These are phyloP conservation scores for Lignosus rhinocerotis DNA, from an alignment of 1,284 basidiomycete genomes.

Conservation along the genomic window DNA sequence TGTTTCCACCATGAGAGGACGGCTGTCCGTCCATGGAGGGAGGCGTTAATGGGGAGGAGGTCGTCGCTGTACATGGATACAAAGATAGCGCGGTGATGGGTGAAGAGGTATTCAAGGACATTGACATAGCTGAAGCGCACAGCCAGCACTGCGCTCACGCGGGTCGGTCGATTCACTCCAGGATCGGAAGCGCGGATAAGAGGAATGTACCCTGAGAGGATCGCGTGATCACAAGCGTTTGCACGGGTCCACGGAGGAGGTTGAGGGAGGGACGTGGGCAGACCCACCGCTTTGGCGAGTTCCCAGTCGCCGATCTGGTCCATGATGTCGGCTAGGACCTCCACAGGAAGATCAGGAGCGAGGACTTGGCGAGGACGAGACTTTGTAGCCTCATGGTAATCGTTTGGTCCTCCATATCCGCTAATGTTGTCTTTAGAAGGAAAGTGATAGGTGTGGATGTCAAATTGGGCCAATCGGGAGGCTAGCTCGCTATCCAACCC, in stretches of 20 bases:
- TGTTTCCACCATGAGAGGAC: conserved; percentile 82
- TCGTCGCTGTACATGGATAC: conserved; percentile 60
- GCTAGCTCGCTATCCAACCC: conserved; percentile 65
- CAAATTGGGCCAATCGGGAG: conserved; percentile 67
- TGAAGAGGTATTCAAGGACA: conserved; percentile 70
- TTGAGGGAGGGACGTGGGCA: conserved; percentile 64
- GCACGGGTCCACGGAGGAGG: conserved; percentile 74
- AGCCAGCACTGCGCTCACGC: conserved; percentile 61
- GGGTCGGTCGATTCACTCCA: conserved; percentile 57
- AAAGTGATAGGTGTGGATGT: conserved; percentile 70
- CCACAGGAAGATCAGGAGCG: conserved; percentile 66
- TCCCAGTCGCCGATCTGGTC: conserved; percentile 81
- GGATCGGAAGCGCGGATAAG: conserved; percentile 60
- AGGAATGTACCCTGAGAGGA: conserved; percentile 63
- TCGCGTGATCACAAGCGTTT: conserved; percentile 63
- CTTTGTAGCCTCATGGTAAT: conserved; percentile 16
- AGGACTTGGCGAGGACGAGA: conserved; percentile 30
- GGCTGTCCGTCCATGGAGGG: conserved; percentile 67
- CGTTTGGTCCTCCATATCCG: conserved; percentile 14
- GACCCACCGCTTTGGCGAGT: conserved; percentile 70
- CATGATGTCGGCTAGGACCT: conserved; percentile 75
- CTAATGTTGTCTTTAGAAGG: conserved; percentile 33
- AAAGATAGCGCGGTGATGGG: conserved; percentile 62
- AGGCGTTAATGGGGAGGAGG: conserved; percentile 72
- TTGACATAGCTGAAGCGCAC: conserved; percentile 76